Percentiles rank a stretch among this genome's conserved stretches.
These are phyloP conservation scores for Hypoxylon sp. DNA, from an alignment of 2,329 filamentous ascomycete genomes.

Conservation along the genomic window DNA sequence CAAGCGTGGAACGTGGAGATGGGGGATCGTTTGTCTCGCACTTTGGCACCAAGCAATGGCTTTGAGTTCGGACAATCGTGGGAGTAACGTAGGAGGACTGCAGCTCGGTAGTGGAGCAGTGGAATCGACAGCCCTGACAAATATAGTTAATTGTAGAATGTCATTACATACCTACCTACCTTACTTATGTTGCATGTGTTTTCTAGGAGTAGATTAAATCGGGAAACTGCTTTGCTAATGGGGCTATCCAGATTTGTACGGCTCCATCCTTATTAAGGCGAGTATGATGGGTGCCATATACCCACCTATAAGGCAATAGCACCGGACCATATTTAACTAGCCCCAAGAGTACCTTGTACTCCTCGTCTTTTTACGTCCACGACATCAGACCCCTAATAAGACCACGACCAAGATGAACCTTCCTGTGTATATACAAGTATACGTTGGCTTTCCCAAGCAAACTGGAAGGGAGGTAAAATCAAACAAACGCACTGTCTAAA, in stretches of 20 bases:
- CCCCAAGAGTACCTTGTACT: neutral
- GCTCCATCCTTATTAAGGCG: neutral
- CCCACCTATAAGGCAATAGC: neutral
- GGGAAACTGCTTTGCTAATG: neutral
- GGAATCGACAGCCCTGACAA: neutral
- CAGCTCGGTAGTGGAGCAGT: neutral
- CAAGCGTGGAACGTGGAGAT: constrained; percentile 47
- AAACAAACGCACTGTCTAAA: neutral
- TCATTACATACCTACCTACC: too few species aligned
- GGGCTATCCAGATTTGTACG: neutral
- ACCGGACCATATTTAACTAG: neutral
- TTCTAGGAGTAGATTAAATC: neutral
- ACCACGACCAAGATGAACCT: neutral
- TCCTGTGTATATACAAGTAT: neutral
- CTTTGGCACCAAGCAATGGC: constrained; percentile 64
- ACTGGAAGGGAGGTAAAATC: neutral
- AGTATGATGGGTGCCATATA: neutral
- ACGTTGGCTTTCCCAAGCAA: neutral
- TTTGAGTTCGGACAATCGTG: constrained; percentile 52
- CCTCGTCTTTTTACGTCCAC: neutral
- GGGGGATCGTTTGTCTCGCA: constrained; percentile 68
- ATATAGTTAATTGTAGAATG: neutral
- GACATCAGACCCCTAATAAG: neutral
- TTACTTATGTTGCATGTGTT: neutral
- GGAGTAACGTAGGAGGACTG: neutral